Evolutionary conservation across 2,329 filamentous ascomycete genomes (phyloP).

Genomic region (Arthrobotrys iridis): DNA sequence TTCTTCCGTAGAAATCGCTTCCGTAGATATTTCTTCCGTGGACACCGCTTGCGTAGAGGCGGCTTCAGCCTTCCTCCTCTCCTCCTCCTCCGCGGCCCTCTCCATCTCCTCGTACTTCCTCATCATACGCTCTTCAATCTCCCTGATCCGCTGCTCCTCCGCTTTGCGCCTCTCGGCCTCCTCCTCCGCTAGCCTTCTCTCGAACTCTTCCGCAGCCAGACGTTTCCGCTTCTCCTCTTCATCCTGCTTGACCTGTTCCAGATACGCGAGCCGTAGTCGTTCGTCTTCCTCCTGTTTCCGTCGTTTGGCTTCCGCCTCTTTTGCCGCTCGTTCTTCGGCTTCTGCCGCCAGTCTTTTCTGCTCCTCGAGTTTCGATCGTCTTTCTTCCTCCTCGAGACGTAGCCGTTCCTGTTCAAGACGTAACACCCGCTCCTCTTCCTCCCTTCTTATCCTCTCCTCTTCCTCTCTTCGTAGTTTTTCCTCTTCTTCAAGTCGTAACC

Average conservation of each 20-base stretch:
- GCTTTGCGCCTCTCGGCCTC: constrained; percentile 31
- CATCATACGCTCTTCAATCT: constrained; percentile 42
- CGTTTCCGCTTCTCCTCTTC: constrained; percentile 57
- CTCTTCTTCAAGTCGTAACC: constrained; percentile 30
- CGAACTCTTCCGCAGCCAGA: constrained; percentile 30
- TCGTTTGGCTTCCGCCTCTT: constrained; percentile 58
- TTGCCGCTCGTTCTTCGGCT: constrained; percentile 55
- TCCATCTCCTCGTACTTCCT: constrained; percentile 48
- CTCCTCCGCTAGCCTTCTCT: constrained; percentile 10
- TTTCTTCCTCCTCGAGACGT: constrained; percentile 29
- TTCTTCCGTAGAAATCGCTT: background rate
- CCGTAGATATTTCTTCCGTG: background rate
- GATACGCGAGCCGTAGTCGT: background rate
- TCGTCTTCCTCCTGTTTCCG: constrained; percentile 55
- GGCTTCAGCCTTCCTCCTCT: constrained; percentile 15
- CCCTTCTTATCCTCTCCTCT: constrained; percentile 24
- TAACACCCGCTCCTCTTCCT: constrained; percentile 50
- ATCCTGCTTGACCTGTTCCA: constrained; percentile 46
- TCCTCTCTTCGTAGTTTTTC: constrained; percentile 22
- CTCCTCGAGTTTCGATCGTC: constrained; percentile 24
- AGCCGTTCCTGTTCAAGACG: constrained; percentile 29
- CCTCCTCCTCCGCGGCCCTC: constrained; percentile 35
- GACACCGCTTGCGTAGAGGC: background rate
- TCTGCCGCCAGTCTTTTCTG: constrained; percentile 22
- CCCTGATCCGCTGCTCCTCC: constrained; percentile 33